phyloP scores from a whole-genome alignment of 108 stramenopile species.

The Cyclotella atomus region DNA sequence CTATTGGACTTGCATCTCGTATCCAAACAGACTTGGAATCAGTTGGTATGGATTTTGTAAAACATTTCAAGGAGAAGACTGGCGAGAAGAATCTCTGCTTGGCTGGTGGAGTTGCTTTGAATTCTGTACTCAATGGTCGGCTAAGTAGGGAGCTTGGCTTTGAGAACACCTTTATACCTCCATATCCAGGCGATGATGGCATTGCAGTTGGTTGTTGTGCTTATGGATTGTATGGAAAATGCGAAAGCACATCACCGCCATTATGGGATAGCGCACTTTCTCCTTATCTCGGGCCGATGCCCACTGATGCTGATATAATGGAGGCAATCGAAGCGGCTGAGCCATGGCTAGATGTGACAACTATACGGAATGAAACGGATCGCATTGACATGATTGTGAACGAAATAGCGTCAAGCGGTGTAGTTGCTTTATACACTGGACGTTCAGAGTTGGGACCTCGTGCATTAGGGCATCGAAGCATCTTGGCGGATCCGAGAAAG shows the following conservation, averaged over 20 bases:
- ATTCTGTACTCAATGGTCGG: slow-evolving; percentile 92
- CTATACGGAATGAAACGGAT: slow-evolving; percentile 53
- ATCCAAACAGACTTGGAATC: slow-evolving; percentile 86
- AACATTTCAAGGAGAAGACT: slow-evolving; percentile 78
- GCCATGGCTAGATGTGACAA: slow-evolving; percentile 80
- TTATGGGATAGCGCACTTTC: slow-evolving; percentile 74
- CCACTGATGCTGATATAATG: slow-evolving; percentile 61
- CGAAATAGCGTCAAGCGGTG: slow-evolving; percentile 77
- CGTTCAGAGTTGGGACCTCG: slow-evolving; percentile 92
- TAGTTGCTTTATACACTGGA: slow-evolving; percentile 91
- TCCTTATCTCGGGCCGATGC: slow-evolving; percentile 77
- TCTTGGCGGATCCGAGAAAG: slow-evolving; percentile 90
- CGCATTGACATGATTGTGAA: slow-evolving; percentile 66
- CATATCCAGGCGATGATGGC: slow-evolving; percentile 95
- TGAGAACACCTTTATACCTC: slow-evolving; percentile 86
- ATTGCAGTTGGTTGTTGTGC: slow-evolving; percentile 94
- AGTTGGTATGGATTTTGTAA: slow-evolving; percentile 85
- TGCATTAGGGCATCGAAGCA: slow-evolving; percentile 93
- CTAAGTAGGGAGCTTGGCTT: slow-evolving; percentile 85
- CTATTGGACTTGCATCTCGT: slow-evolving; percentile 76
- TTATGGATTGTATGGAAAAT: slow-evolving; percentile 79
- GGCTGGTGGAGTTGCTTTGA: slow-evolving; percentile 93
- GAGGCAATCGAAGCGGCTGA: slow-evolving; percentile 75
- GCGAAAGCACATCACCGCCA: slow-evolving; percentile 17
- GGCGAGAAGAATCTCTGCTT: slow-evolving; percentile 87